These are phyloP conservation scores for Penicillium arizonense DNA, from an alignment of 495 filamentous ascomycete species.

Conservation along the genomic window DNA sequence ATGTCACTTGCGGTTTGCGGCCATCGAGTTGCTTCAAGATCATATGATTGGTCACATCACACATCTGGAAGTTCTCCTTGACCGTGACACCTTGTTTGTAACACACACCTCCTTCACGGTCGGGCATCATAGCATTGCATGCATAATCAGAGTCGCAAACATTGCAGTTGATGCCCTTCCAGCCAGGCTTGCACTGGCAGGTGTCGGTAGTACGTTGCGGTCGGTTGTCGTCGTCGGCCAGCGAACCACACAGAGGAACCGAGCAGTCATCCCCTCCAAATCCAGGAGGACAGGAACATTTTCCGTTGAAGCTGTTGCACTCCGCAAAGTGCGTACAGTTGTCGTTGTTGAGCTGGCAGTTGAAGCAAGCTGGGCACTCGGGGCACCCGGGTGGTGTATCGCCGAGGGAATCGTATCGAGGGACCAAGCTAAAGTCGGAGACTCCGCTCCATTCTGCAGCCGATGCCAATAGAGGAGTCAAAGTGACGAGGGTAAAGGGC, in stretches of 20 bases:
- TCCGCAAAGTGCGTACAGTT: conserved; percentile 82
- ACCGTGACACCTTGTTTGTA: conserved; percentile 87
- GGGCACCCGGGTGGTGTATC: conserved; percentile 58
- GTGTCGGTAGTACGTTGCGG: conserved; percentile 61
- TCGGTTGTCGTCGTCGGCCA: conserved; percentile 74
- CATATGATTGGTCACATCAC: conserved; percentile 92
- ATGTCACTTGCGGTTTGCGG: conserved; percentile 87
- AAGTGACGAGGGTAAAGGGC: conserved; percentile 24
- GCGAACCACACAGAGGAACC: conserved; percentile 82
- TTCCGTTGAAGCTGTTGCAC: conserved; percentile 84
- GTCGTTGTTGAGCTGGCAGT: conserved; percentile 92
- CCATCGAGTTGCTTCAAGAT: conserved; percentile 84
- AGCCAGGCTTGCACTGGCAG: conserved; percentile 90
- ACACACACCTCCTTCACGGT: conserved; percentile 77
- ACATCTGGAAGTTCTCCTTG: conserved; percentile 95
- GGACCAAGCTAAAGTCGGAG: conserved; percentile 27
- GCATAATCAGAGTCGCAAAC: conserved; percentile 81
- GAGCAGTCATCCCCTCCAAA: conserved; percentile 94
- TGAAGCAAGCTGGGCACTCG: conserved; percentile 77
- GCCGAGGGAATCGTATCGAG: conserved; percentile 47
- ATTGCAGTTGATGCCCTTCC: conserved; percentile 99
- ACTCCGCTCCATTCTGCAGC: conserved; percentile 32
- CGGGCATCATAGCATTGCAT: conserved; percentile 82
- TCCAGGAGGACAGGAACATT: conserved; percentile 86
- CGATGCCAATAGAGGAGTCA: conserved; percentile 23